Base-by-base conservation (phyloP, 2,329 filamentous ascomycete genomes). In the Penicillium sp. region DNA sequence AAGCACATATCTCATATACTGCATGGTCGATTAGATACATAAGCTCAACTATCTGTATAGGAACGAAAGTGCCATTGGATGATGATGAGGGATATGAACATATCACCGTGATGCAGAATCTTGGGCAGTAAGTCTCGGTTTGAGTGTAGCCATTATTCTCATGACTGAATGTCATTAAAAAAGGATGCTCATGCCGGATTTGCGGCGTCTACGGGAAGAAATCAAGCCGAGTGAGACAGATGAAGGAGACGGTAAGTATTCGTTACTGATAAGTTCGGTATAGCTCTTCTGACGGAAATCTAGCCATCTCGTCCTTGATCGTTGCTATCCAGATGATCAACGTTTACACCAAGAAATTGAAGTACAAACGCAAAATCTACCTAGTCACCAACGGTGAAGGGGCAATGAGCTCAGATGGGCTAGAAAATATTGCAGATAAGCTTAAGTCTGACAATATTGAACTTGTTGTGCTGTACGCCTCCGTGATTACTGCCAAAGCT, bases 281-380 rank as follows among this genome's bases (percentile, higher is more conserved):
- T 47, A 26, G n/a, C 14, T 42, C 16, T 40, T 48, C 48, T 60
- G 21, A 55, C 5, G 24, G 52, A 69, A 66, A 61, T 67, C 28
- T 21, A 83, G 81, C 83, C 33, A 83, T 97, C 30, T 97, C 92
- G 1, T 91, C 92, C 3, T 80, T 97, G 58, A 86, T 96, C 40
- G 74, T 97, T 50, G 94, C 91, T 0, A 84, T 94, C 33, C 83
- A 92, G 62, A 91, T 97, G 88, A 96, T 99, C 56, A 81, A 82
- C 57, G 82, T 79, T 0, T 86, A 88, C 57, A 94, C 90, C 63
- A 92, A 88, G 73, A 88, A 90, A 68, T 81, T 92, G 60, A 91
- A 96, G 76, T 92, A 86, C 75, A 85, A 83, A 64, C 83, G 90
- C 65, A 87, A 84, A 67, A 91, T 99, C 61, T 83, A 93, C 38